Evolutionary conservation across 352 stramenopile genomes (phyloP).

Genomic region (Globisporangium takayamanum): DNA sequence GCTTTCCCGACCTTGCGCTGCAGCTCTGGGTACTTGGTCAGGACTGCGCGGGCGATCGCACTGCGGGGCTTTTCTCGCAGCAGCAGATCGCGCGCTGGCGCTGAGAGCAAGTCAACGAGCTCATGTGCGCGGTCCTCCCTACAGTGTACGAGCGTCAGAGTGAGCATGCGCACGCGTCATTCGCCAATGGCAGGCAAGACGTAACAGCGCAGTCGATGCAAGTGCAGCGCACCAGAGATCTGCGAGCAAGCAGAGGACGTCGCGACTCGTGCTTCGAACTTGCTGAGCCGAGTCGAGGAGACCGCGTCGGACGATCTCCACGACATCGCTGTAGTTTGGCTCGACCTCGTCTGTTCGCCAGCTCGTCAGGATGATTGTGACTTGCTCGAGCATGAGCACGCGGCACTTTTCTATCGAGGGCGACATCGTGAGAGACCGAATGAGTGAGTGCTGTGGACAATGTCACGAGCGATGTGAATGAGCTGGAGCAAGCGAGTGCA

Average conservation of each 20-base stretch:
- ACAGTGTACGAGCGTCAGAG: not conserved
- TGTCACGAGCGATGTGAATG: not conserved
- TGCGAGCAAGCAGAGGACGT: slow-evolving; percentile 39
- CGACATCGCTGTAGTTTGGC: slow-evolving; percentile 35
- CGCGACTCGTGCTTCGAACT: slow-evolving; percentile 39
- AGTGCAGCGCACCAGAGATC: slow-evolving; percentile 43
- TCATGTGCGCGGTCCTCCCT: slow-evolving; percentile 51
- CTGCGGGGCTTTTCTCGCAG: slow-evolving; percentile 43
- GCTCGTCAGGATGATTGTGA: slow-evolving; percentile 44
- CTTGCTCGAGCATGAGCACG: slow-evolving; percentile 47
- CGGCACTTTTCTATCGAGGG: slow-evolving; percentile 39
- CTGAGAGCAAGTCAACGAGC: slow-evolving; percentile 35
- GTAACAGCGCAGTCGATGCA: not conserved
- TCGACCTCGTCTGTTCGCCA: slow-evolving; percentile 46
- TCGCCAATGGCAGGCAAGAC: not conserved
- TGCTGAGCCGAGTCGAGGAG: slow-evolving; percentile 33
- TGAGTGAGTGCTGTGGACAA: not conserved
- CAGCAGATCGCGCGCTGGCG: slow-evolving; percentile 28
- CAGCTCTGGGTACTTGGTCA: slow-evolving; percentile 32
- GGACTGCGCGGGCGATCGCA: slow-evolving; percentile 33
- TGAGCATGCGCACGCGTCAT: not conserved
- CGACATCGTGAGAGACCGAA: not conserved
- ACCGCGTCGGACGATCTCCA: slow-evolving; percentile 41
- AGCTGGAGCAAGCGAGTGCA: not conserved
- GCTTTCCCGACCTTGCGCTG: slow-evolving; percentile 4